Evolutionary conservation across 1,284 basidiomycete genomes (phyloP).

Genomic region (Singerocomus inundabilis): DNA sequence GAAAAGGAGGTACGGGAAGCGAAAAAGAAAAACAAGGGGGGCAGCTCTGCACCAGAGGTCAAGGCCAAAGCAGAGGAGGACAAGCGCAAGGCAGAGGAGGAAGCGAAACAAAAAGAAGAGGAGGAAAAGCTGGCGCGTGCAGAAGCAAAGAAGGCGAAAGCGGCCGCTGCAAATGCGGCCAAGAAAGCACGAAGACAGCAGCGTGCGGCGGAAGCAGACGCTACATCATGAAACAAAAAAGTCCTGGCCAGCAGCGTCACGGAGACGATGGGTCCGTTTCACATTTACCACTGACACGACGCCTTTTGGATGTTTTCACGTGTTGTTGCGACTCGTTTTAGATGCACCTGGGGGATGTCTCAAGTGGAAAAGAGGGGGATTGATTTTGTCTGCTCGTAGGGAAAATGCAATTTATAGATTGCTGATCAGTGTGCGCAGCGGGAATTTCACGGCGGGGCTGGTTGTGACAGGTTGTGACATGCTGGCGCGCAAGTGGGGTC

Average conservation of each 20-base stretch:
- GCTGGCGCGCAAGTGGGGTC: conserved; percentile 2
- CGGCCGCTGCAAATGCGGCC: conserved; percentile 84
- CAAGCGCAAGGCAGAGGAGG: conserved; percentile 66
- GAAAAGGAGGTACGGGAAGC: conserved; percentile 95
- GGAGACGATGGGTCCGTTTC: conserved; percentile 1
- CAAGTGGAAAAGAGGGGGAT: neutral
- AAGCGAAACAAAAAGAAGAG: conserved; percentile 41
- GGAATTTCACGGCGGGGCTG: neutral
- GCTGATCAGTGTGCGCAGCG: neutral
- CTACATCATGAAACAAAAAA: conserved; percentile 10
- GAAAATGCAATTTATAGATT: conserved; percentile 9
- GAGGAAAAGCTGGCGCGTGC: conserved; percentile 55
- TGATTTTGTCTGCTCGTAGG: neutral
- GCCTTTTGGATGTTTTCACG: neutral
- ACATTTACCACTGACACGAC: conserved; percentile 6
- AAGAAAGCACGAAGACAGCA: conserved; percentile 75
- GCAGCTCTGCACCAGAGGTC: conserved; percentile 43
- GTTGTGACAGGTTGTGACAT: conserved; percentile 9
- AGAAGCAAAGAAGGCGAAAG: conserved; percentile 82
- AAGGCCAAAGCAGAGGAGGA: conserved; percentile 68
- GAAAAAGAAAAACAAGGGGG: conserved; percentile 73
- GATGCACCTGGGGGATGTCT: neutral
- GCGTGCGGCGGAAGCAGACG: conserved; percentile 28
- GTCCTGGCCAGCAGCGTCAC: neutral
- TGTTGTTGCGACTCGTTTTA: conserved; percentile 4